A percentile compares a stretch with the other conserved stretches of the same genome.
Conservation (phyloP, 2,329 filamentous ascomycete species). For the Apiospora rasikravindrae region DNA sequence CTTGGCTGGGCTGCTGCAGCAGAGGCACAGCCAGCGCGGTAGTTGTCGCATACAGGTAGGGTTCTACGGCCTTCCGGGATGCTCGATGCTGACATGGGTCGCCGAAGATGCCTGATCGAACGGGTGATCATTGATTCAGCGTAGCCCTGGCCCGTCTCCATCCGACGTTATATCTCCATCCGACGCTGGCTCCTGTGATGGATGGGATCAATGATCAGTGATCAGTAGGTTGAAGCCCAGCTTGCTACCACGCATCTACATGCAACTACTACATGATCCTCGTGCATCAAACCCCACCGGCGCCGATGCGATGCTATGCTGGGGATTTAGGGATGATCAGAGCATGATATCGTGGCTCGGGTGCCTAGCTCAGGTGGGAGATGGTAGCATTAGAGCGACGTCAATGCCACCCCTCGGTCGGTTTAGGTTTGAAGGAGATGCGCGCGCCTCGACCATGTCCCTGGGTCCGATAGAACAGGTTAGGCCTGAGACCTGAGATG, state of each 20-base stretch:
- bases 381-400: constrained; percentile 7
- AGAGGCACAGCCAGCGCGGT: not conserved
- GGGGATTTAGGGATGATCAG: not conserved
- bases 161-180: not conserved
- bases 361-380: constrained; percentile 14
- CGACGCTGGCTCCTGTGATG: not conserved
- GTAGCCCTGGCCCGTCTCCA: not conserved
- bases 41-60: not conserved
- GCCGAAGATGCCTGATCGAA: not conserved
- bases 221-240: not conserved
- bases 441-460: constrained; percentile 8
- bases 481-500: not conserved
- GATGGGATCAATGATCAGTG: too few relatives aligned
- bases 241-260: not conserved
- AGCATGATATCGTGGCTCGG: constrained; percentile 11
- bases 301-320: constrained; percentile 15
- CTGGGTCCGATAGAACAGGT: constrained; percentile 1
- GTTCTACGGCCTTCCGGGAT: not conserved
- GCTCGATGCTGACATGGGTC: not conserved
- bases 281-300: constrained; percentile 8
- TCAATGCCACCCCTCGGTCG: constrained; percentile 10
- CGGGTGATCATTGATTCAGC: not conserved
- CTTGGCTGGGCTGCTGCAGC: not conserved
- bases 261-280: not conserved
- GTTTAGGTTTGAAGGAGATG: constrained; percentile 12